Base-by-base conservation (phyloP, 495 filamentous ascomycete genomes). In the Hamigera avellanea region DNA sequence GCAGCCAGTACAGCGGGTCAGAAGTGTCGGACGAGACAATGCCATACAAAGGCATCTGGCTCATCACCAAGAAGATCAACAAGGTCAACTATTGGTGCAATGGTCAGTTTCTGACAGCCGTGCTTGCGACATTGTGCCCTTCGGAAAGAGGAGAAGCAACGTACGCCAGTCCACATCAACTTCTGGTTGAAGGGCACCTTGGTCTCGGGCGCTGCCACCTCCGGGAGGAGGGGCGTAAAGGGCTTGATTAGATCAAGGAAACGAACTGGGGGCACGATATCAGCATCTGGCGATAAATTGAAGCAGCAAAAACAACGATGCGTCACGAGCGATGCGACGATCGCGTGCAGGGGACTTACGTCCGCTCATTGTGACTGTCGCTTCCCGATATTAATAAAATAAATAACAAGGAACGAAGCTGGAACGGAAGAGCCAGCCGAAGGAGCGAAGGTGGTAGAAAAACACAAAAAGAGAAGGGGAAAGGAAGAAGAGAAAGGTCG, bases 221-320 rank as follows among this genome's bases (percentile, higher is more conserved):
- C 91, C 59, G 91, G 91, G 59, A 99, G 82, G 74, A 95, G 81
- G 65, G 91, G 88, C 71, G 87, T 82, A 65, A 99, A 99, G 62
- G 93, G 91, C 67, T 96, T 99, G 67, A 99, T 89, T 49, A 95
- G 76, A 67, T 99, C 91, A 68, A 99, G 86, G 57, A 99, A 99
- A 57, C 91, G 93, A 68, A 96, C 89, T 95, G 66, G 47, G 46
- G n/a, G n/a, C n/a, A 25, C 27, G 21, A 8, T 6, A 36, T 56
- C 23, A 59, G 53, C 30, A 49, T 52, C 26, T 31, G 15, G 27
- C 13, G 33, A 35, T 40, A 53, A 45, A 62, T 62, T 63, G 59
- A 45, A 38, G 37, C 13, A n/a, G 37, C 7, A 44, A 39, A 27
- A 17, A 33, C 19, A 19, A 35, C 35, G 46, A 55, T 53, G 49